Conservation (phyloP, 2,329 filamentous ascomycete genomes). For the Helotiales sp. region DNA sequence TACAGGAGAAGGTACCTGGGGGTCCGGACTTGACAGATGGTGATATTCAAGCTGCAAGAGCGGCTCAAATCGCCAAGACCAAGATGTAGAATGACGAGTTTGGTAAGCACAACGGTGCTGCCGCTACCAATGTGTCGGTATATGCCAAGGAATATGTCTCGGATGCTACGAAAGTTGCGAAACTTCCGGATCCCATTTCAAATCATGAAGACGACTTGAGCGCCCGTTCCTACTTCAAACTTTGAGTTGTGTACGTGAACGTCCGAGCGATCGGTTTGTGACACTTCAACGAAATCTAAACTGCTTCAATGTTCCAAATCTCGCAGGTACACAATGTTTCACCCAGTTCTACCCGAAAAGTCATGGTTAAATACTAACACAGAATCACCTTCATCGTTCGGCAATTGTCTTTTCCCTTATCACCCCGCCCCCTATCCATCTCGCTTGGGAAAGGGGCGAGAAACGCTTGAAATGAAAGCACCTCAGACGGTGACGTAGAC, state of each 20-base stretch:
- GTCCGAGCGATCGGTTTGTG: not conserved
- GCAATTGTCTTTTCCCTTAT: not conserved
- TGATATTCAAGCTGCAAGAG: slow-evolving; percentile 44
- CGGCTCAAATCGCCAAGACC: not conserved
- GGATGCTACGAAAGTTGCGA: not conserved
- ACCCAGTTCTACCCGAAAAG: not conserved
- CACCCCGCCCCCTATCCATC: not conserved
- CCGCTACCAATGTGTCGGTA: not conserved
- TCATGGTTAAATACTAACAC: no score
- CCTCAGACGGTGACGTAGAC: not conserved
- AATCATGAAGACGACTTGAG: no score
- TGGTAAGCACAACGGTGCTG: not conserved
- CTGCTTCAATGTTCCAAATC: not conserved
- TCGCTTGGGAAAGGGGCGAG: not conserved
- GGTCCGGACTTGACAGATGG: slow-evolving; percentile 51
- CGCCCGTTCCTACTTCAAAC: no score
- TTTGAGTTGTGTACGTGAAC: not conserved
- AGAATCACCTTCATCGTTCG: not conserved
- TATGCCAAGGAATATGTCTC: not conserved
- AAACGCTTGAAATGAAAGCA: not conserved
- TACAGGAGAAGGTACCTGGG: slow-evolving; percentile 50
- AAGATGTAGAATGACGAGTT: slow-evolving; percentile 12
- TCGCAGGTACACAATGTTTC: not conserved
- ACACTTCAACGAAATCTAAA: not conserved
- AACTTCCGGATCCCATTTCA: not conserved